Evolutionary conservation across 192 early-diverging fungal genomes (phyloP).

Genomic region (Linnemannia exigua): DNA sequence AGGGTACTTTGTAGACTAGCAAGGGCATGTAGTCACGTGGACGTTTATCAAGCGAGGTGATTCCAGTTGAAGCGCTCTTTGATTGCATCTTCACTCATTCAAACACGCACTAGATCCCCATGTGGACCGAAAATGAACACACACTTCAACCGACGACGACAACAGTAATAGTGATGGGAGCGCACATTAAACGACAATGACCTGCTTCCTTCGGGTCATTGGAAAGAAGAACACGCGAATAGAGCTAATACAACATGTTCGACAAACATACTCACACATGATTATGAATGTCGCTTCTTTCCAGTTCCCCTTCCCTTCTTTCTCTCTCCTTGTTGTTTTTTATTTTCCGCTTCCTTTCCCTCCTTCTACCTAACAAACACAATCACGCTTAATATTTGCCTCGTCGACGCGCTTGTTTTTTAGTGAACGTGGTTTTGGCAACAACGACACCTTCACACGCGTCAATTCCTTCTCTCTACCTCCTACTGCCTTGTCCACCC

Average conservation of each 20-base stretch:
- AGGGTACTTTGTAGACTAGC: no score
- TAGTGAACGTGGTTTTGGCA: not conserved
- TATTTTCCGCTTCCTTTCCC: not conserved
- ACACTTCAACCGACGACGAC: not conserved
- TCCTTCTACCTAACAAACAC: no score
- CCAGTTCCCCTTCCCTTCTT: no score
- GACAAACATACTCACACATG: no score
- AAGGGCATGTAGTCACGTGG: not conserved
- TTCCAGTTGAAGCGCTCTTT: not conserved
- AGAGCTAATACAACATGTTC: no score
- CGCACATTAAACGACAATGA: not conserved
- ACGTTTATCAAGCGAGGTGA: not conserved
- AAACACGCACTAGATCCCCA: slow-evolving; percentile 13
- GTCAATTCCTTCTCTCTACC: no score
- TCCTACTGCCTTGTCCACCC: no score
- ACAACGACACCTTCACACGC: not conserved
- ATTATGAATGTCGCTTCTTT: no score
- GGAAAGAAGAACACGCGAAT: no score
- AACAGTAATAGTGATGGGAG: not conserved
- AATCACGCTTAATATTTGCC: not conserved
- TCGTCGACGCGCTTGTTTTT: not conserved
- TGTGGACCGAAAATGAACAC: not conserved
- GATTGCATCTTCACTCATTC: not conserved
- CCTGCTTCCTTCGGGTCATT: no score
- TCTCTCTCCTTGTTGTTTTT: not conserved